These are phyloP conservation scores for Musa troglodytarum DNA, from an alignment of 176 grass and related monocot species.

Conservation along the genomic window DNA sequence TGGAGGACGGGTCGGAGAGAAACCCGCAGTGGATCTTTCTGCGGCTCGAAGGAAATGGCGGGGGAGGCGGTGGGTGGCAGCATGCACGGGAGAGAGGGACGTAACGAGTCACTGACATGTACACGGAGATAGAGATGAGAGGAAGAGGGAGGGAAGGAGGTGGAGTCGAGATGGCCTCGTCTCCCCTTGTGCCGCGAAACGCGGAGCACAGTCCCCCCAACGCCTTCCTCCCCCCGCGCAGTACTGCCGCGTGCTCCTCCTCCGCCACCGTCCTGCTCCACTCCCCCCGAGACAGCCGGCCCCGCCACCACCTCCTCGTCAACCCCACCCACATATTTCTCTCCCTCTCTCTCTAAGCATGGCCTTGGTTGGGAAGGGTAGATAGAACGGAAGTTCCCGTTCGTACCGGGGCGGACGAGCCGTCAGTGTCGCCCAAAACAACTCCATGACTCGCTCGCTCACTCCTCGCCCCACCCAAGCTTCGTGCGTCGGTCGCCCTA, in stretches of 20 bases:
- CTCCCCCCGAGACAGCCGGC: neutral
- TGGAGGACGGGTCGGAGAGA: too few relatives aligned
- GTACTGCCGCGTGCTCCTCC: neutral
- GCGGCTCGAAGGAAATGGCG: too few relatives aligned
- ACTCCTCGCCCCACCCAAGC: too few relatives aligned
- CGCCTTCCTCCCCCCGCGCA: neutral
- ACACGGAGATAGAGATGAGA: neutral
- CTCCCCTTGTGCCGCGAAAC: slow-evolving; percentile 9
- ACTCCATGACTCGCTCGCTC: too few relatives aligned
- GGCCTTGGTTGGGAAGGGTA: neutral
- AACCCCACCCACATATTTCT: neutral
- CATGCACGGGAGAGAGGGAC: neutral
- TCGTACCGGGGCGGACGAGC: slow-evolving; percentile 3
- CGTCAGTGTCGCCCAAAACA: too few relatives aligned
- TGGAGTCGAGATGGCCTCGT: slow-evolving; percentile 3
- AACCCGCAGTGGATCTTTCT: too few relatives aligned
- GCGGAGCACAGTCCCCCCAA: neutral
- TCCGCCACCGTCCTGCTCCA: neutral
- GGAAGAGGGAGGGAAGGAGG: slow-evolving; percentile 4
- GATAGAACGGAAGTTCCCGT: neutral
- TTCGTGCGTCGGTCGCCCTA: too few relatives aligned
- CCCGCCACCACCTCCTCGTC: neutral
- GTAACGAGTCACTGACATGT: neutral
- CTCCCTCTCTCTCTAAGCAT: neutral
- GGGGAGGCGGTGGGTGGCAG: too few relatives aligned